Base-by-base conservation (phyloP, 1,284 basidiomycete genomes). In the Irpex rosettiformis region DNA sequence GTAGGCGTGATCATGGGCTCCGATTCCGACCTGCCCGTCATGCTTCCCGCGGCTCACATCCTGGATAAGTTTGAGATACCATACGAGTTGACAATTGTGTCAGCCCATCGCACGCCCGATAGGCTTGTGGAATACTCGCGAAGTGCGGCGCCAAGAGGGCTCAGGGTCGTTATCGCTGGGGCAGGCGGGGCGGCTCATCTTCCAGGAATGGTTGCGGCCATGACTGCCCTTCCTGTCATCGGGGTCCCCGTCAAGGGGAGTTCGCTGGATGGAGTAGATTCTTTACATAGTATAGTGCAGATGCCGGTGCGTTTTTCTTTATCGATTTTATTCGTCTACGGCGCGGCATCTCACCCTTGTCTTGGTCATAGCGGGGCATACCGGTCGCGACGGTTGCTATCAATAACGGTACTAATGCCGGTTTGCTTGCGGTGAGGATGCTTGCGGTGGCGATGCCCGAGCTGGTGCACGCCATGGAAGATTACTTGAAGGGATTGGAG, bases 1-100 rank as follows among this genome's bases (percentile, higher is more conserved):
- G 93, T 98, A 0, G 92, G 93, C 1, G 85, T 99, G 65, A 95
- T 99, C 73, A 99, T 99, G 97, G 96, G 96, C 47, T 97, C 94
- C 4, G 97, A 99, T 74, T 97, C 94, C n/a, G 96, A 99, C 71
- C 78, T 99, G 33, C 92, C 93, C 2, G 87, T 89, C 18, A 97
- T 99, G 91, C 83, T 93, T 8, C 88, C 93, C 4, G 94, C 94
- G 1, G 93, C 96, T 0, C 84, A 83, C 56, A 88, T 97, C 56
- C 84, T 99, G 43, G 88, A 93, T 67, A 77, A 77, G 42, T 97
- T 98, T 74, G 70, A 75, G 13, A 78, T 98, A 27, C 93, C 96
- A 0, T 97, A 94, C 76, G 97, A 99, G 72, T 79, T 99, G 25
- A 94, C 94, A 5, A 95, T 99, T 67, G 96, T 98, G 43, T 96